These are phyloP conservation scores for Metarhizium guizhouense DNA, from an alignment of 2,329 filamentous ascomycete species.

Conservation along the genomic window DNA sequence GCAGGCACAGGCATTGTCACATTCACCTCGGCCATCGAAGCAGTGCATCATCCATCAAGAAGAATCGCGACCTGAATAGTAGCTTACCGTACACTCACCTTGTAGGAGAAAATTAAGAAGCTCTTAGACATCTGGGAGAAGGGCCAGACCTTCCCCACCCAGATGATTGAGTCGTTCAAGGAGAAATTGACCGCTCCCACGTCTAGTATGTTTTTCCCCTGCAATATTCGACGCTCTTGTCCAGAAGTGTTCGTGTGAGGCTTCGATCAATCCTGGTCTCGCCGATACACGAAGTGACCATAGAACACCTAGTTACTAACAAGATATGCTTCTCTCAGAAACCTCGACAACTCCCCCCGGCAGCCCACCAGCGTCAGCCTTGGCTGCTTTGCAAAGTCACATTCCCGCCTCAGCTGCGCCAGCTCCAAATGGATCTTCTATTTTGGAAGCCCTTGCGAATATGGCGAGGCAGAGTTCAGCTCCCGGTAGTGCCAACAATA, in stretches of 20 bases:
- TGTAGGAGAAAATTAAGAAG: constrained; percentile 90
- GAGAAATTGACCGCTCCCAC: constrained; percentile 60
- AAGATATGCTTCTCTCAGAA: constrained; percentile 34
- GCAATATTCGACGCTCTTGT: background rate
- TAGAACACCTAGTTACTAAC: constrained; percentile 3
- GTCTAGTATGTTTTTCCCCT: constrained; percentile 51
- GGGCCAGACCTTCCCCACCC: constrained; percentile 75
- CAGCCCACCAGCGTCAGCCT: constrained; percentile 42
- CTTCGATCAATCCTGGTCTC: background rate
- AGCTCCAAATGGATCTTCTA: constrained; percentile 43
- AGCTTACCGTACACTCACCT: constrained; percentile 31
- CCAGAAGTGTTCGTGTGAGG: background rate
- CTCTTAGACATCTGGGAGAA: constrained; percentile 98
- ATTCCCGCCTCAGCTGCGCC: constrained; percentile 29
- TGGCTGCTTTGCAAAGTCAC: constrained; percentile 28
- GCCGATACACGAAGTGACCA: background rate
- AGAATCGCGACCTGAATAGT: constrained; percentile 12
- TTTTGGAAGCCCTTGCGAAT: constrained; percentile 71
- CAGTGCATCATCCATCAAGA: constrained; percentile 6
- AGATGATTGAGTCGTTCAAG: constrained; percentile 76
- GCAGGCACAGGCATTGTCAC: background rate
- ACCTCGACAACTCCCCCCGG: constrained; percentile 64
- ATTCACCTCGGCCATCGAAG: background rate
- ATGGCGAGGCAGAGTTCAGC: constrained; percentile 62
- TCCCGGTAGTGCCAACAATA: constrained; percentile 21